A percentile compares a stretch with the other conserved stretches of the same genome.
These are phyloP conservation scores for Globisporangium sylvaticum DNA, from an alignment of 352 stramenopile species.

Conservation along the genomic window DNA sequence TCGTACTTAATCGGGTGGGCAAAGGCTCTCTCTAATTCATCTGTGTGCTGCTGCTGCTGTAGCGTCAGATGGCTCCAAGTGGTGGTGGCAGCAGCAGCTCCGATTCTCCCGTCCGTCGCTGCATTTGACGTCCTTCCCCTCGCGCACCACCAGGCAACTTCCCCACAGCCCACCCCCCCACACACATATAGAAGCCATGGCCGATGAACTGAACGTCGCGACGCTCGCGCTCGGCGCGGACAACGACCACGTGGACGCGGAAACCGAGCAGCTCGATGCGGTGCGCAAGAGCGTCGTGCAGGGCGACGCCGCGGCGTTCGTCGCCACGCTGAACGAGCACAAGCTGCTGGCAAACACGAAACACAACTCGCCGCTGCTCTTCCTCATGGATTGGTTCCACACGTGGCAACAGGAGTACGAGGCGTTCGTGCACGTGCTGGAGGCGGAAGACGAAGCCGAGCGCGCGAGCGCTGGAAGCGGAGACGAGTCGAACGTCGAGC, in stretches of 20 bases:
- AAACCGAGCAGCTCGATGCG: constrained; percentile 41
- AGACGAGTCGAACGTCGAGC: constrained; percentile 36
- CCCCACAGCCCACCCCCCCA: background rate
- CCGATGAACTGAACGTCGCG: constrained; percentile 37
- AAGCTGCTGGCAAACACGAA: constrained; percentile 24
- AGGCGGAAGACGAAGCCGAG: constrained; percentile 45
- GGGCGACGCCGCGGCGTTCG: constrained; percentile 44
- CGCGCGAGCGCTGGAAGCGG: constrained; percentile 10
- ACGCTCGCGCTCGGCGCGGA: constrained; percentile 39
- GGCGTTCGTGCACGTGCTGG: constrained; percentile 66
- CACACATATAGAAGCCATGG: constrained; percentile 19
- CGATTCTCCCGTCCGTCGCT: background rate
- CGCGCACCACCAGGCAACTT: background rate
- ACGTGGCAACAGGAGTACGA: constrained; percentile 87
- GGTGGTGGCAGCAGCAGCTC: constrained; percentile 1
- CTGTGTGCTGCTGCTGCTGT: background rate
- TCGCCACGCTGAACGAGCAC: constrained; percentile 27
- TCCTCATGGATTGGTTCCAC: constrained; percentile 85
- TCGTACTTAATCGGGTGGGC: background rate
- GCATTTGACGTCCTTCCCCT: background rate
- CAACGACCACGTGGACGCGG: constrained; percentile 22
- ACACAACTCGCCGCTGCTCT: constrained; percentile 45
- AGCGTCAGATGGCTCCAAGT: constrained; percentile 6
- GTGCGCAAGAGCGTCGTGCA: constrained; percentile 59
- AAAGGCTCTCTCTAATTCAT: background rate